Evolutionary conservation across 176 grass and related monocot species (phyloP).

Genomic region (Metroxylon sagu): DNA sequence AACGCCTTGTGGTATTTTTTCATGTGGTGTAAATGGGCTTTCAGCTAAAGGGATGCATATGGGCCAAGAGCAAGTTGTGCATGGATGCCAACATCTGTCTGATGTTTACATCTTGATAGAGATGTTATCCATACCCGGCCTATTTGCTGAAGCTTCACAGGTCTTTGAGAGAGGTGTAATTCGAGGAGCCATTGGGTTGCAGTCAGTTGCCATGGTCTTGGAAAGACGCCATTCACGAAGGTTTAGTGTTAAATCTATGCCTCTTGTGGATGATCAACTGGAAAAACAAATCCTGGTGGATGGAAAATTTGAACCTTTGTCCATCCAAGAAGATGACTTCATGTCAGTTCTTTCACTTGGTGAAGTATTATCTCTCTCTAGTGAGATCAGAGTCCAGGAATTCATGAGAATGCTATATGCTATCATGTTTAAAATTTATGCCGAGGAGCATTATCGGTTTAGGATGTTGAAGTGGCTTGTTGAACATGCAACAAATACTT

Average conservation of each 20-base stretch:
- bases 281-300: constrained; percentile 41
- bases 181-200: constrained; percentile 50
- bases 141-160: constrained; percentile 72
- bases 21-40: constrained; percentile 31
- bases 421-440: constrained; percentile 78
- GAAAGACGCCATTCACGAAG: constrained; percentile 72
- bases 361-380: constrained; percentile 74
- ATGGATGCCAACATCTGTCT: constrained; percentile 46
- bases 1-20: constrained; percentile 31
- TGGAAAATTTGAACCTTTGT: constrained; percentile 40
- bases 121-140: constrained; percentile 62
- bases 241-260: constrained; percentile 37
- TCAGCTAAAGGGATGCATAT: constrained; percentile 61
- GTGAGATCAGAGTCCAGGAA: constrained; percentile 49
- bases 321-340: constrained; percentile 77
- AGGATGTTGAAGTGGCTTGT: constrained; percentile 90
- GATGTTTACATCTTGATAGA: constrained; percentile 89
- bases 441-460: constrained; percentile 68
- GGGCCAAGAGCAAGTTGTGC: constrained; percentile 51
- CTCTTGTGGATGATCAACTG: constrained; percentile 58
- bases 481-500: constrained; percentile 71
- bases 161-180: constrained; percentile 66
- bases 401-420: constrained; percentile 86
- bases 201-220: constrained; percentile 71
- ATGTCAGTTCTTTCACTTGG: constrained; percentile 79